These are phyloP conservation scores for Coffea humblotiana DNA, from an alignment of 305 asterid genomes.

Conservation along the genomic window DNA sequence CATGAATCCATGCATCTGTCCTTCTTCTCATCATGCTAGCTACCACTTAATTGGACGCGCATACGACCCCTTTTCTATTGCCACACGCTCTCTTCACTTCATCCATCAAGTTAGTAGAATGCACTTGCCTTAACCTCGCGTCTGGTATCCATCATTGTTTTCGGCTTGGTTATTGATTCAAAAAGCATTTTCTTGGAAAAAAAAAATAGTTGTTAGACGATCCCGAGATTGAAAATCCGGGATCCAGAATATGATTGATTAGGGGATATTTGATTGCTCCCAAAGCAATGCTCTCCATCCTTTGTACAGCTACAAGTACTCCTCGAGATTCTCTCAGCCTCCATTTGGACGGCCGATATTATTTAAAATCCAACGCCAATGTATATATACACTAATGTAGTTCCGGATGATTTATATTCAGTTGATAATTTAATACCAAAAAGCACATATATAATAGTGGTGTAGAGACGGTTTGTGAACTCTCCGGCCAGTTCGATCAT, in stretches of 20 bases:
- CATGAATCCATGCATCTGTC: neutral
- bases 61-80: too few species aligned
- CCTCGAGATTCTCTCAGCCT: constrained; percentile 15
- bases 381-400: neutral
- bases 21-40: too few species aligned
- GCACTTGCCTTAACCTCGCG: neutral
- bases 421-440: neutral
- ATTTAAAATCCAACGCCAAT: neutral
- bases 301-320: constrained; percentile 12
- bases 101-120: neutral
- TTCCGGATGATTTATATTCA: neutral
- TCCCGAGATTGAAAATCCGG: constrained; percentile 43
- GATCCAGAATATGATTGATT: too few species aligned
- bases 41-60: too few species aligned
- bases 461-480: too few species aligned
- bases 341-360: constrained; percentile 1
- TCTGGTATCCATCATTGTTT: neutral
- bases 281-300: constrained; percentile 37
- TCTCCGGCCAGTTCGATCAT: neutral
- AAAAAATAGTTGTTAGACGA: constrained; percentile 24
- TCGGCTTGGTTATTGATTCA: neutral
- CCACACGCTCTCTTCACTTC: too few species aligned
- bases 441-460: neutral
- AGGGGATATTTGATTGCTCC: constrained; percentile 42
- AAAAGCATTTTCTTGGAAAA: too few species aligned